Evolutionary conservation across 768 basidiomycete genomes (phyloP).

Genomic region (Pisolithus microcarpus): DNA sequence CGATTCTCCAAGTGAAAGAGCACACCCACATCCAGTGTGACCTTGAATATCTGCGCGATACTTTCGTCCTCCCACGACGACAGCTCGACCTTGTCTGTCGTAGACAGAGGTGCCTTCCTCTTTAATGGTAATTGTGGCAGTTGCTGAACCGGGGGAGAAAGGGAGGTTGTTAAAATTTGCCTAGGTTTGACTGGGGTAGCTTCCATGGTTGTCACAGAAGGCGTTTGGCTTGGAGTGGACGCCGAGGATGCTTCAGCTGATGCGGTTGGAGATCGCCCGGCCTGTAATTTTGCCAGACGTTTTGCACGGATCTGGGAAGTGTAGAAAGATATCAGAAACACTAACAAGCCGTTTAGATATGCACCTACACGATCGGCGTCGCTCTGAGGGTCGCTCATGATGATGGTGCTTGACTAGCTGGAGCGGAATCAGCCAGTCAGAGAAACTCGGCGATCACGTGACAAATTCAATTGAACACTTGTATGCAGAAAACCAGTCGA

Average conservation of each 20-base stretch:
- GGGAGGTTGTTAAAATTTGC: constrained; percentile 17
- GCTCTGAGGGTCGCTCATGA: constrained; percentile 47
- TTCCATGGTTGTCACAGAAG: constrained; percentile 22
- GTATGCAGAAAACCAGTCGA: no score
- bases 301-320: constrained; percentile 76
- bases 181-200: constrained; percentile 30
- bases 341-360: neutral
- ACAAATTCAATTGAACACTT: no score
- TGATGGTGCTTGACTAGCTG: constrained; percentile 14
- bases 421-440: neutral
- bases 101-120: constrained; percentile 38
- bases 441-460: no score
- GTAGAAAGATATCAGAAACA: neutral
- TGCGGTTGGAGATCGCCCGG: constrained; percentile 31
- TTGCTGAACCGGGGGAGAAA: constrained; percentile 25
- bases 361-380: constrained; percentile 73
- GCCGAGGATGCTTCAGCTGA: constrained; percentile 18
- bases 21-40: constrained; percentile 68
- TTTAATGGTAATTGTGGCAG: constrained; percentile 33
- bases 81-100: constrained; percentile 42
- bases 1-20: neutral
- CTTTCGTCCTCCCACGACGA: constrained; percentile 69
- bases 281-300: constrained; percentile 79
- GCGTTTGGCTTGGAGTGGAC: constrained; percentile 15
- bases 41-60: constrained; percentile 60